These are phyloP conservation scores for Trichoderma guizhouense DNA, from an alignment of 2,329 filamentous ascomycete genomes.

Conservation along the genomic window DNA sequence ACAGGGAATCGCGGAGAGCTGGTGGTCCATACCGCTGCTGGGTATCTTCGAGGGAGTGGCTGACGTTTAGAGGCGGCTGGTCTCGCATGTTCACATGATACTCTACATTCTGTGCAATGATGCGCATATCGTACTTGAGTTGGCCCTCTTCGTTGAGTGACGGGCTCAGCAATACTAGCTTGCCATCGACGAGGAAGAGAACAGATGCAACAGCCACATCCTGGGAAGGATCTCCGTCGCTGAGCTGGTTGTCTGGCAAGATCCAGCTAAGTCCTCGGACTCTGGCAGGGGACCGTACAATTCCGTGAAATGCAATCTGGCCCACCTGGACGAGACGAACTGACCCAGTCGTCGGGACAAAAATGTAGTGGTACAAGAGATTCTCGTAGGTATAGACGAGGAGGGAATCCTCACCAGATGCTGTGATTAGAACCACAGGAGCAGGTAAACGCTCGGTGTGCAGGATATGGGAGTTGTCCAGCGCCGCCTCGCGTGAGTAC, in stretches of 20 bases:
- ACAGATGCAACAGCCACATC: slow-evolving; percentile 93
- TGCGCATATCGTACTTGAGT: slow-evolving; percentile 96
- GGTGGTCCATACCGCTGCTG: slow-evolving; percentile 29
- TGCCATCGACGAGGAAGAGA: slow-evolving; percentile 94
- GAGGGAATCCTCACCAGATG: slow-evolving; percentile 88
- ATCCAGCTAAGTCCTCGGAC: slow-evolving; percentile 96
- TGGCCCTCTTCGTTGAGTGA: slow-evolving; percentile 77
- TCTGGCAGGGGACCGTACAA: slow-evolving; percentile 86
- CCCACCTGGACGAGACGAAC: slow-evolving; percentile 88
- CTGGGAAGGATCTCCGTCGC: slow-evolving; percentile 89
- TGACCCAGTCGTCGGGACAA: slow-evolving; percentile 65
- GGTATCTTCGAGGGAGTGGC: slow-evolving; percentile 26
- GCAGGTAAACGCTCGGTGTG: slow-evolving; percentile 75
- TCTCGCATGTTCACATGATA: slow-evolving; percentile 93
- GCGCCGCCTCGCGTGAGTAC: slow-evolving; percentile 79
- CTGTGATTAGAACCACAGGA: slow-evolving; percentile 84
- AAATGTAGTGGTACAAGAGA: slow-evolving; percentile 89
- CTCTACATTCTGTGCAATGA: slow-evolving; percentile 93
- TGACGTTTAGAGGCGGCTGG: slow-evolving; percentile 52
- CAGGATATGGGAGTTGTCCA: slow-evolving; percentile 70
- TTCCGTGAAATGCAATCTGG: slow-evolving; percentile 95
- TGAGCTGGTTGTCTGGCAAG: slow-evolving; percentile 81
- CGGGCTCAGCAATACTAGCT: slow-evolving; percentile 87
- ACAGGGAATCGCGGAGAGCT: slow-evolving; percentile 79
- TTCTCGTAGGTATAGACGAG: slow-evolving; percentile 98